Conservation (phyloP, 2,329 filamentous ascomycete species). For the Emericellopsis cladophorae region DNA sequence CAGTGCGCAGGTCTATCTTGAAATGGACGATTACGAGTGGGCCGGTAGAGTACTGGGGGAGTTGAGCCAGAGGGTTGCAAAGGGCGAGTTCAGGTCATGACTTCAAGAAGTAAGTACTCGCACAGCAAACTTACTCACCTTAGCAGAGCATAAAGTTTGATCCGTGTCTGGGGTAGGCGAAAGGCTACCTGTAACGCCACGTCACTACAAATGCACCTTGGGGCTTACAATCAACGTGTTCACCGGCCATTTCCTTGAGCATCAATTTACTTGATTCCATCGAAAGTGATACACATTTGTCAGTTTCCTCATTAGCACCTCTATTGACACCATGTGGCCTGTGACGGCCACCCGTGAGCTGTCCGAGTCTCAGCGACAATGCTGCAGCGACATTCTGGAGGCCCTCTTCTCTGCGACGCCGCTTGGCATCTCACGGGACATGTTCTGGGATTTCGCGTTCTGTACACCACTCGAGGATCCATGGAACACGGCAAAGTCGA, state of each 20-base stretch:
- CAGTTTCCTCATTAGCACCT: too few relatives aligned
- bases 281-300: too few relatives aligned
- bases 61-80: slow-evolving; percentile 25
- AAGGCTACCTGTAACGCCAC: too few relatives aligned
- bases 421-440: background rate
- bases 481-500: too few relatives aligned
- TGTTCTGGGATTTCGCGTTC: background rate
- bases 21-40: slow-evolving; percentile 65
- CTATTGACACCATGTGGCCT: background rate
- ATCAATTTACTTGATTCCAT: too few relatives aligned
- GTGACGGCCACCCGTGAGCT: background rate
- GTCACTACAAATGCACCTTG: too few relatives aligned
- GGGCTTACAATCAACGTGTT: too few relatives aligned
- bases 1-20: slow-evolving; percentile 78
- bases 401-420: background rate
- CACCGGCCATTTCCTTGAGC: too few relatives aligned
- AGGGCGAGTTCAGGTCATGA: slow-evolving; percentile 4
- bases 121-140: too few relatives aligned
- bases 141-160: too few relatives aligned
- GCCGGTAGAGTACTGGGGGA: slow-evolving; percentile 44
- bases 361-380: background rate
- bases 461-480: background rate
- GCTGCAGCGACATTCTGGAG: background rate
- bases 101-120: too few relatives aligned
- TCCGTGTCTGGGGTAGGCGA: too few relatives aligned